Evolutionary conservation across 2,329 filamentous ascomycete species (phyloP), one percentile per base, ranked within the genome.

Genomic region (Magnaporthiopsis rhizophila): DNA sequence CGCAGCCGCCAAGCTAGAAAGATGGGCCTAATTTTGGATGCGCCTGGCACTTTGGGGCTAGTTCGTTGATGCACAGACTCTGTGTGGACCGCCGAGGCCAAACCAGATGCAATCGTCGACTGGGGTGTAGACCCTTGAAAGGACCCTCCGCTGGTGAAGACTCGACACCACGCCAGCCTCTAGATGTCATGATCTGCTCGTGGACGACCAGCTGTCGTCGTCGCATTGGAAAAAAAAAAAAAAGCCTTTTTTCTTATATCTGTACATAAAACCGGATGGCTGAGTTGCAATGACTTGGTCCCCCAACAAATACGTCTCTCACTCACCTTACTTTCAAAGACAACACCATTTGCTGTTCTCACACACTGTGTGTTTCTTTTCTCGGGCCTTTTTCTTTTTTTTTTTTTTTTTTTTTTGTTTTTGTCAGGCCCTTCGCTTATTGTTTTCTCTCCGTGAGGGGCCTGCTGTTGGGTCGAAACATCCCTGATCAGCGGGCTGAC

Each of bases 11-110:
- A 24, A 58, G 30, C 57, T 28, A 9, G 50, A 56, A 62, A 57
- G 24, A 62, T 56, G 61, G 61, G 61, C 28, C 61, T 62, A 62
- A 62, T 62, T 62, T 62, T 62, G 61, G 50, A 62, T 45, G 34
- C 38, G 26, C 34, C 32, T 61, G 59, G 59, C 45, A 28, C 28
- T 61, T 28, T 28, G 36, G 53, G 61, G 50, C 61, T 62, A 62
- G 28, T 34, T 34, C 18, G 8, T 58, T 38, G 32, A 26, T 24
- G 62, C 62, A 63, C 62, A 38, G 62, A 32, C 62, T 21, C 38
- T 45, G 7, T 53, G n/a, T 53, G 45, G 45, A 53, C 21, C 45
- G 45, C 45, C 9, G 45, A 53, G 45, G 21, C 45, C 45, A 53
- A 53, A n/a, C 18, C 45, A n/a, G 45, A 53, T 53, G n/a, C 45